phyloP scores from a whole-genome alignment of 2,329 filamentous ascomycete species.

The Aureobasidium mangrovei region DNA sequence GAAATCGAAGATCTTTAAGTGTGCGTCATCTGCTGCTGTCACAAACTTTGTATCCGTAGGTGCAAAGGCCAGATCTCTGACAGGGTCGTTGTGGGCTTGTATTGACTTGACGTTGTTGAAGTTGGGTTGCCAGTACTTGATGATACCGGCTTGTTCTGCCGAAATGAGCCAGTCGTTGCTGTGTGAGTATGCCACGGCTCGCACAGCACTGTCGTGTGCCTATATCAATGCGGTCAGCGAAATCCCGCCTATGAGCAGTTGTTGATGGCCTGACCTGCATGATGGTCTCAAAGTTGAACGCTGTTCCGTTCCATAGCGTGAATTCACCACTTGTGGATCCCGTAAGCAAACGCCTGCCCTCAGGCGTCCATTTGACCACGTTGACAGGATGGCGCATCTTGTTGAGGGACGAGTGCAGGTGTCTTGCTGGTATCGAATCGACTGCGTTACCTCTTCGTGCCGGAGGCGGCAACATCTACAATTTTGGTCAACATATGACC shows the following conservation, averaged over 20 bases:
- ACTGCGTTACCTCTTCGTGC: slow-evolving; percentile 66
- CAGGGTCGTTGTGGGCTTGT: slow-evolving; percentile 79
- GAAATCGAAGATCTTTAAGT: slow-evolving; percentile 94
- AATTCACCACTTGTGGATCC: slow-evolving; percentile 96
- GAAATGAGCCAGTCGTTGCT: slow-evolving; percentile 96
- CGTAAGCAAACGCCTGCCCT: slow-evolving; percentile 82
- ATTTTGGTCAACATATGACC: slow-evolving; percentile 1
- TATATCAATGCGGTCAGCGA: slow-evolving; percentile 51
- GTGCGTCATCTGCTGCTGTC: slow-evolving; percentile 88
- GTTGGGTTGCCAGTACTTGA: slow-evolving; percentile 99
- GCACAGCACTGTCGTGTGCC: slow-evolving; percentile 82
- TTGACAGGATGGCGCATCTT: slow-evolving; percentile 98
- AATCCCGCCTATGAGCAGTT: slow-evolving; percentile 70
- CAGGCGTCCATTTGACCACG: slow-evolving; percentile 94
- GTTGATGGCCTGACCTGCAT: slow-evolving; percentile 68
- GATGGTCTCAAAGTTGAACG: slow-evolving; percentile 98
- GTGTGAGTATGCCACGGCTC: slow-evolving; percentile 79
- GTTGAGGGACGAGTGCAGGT: slow-evolving; percentile 95
- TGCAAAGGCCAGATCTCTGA: slow-evolving; percentile 85
- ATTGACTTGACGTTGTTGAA: slow-evolving; percentile 98
- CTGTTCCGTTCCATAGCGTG: slow-evolving; percentile 96
- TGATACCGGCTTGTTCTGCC: slow-evolving; percentile 84
- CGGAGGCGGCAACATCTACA: slow-evolving; percentile 75
- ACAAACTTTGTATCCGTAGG: slow-evolving; percentile 94
- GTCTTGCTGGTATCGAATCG: slow-evolving; percentile 86